Evolutionary conservation across 140 eudicot species (phyloP).

Genomic region (Senecio squalidus): DNA sequence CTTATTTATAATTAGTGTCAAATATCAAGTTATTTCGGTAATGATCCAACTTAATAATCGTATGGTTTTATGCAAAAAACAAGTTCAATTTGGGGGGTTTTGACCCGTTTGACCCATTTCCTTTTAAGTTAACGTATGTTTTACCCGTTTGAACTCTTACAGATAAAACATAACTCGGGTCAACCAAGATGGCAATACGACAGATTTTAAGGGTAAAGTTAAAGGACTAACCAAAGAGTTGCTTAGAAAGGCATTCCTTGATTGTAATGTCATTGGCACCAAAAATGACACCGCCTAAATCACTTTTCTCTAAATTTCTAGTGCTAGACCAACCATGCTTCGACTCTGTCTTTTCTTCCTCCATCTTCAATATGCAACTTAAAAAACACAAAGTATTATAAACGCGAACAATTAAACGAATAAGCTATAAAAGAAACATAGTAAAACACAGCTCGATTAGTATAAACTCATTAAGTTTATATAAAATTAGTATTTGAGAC

Average conservation of each 20-base stretch:
- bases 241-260: slow-evolving; percentile 58
- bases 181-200: no score
- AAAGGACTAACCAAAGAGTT: slow-evolving; percentile 67
- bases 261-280: slow-evolving; percentile 55
- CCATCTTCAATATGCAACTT: slow-evolving; percentile 22
- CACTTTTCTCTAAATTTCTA: slow-evolving; percentile 48
- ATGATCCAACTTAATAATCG: no score
- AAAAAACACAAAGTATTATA: slow-evolving; percentile 4
- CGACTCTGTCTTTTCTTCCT: slow-evolving; percentile 17
- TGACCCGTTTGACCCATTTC: no score
- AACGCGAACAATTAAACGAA: no score
- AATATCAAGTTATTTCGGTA: no score
- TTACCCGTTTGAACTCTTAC: neutral
- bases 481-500: no score
- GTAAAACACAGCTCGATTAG: no score
- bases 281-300: slow-evolving; percentile 77
- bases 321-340: slow-evolving; percentile 1
- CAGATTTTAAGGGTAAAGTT: neutral
- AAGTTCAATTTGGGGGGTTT: no score
- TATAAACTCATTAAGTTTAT: no score
- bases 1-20: no score
- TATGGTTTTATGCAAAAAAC: no score
- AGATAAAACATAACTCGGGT: neutral
- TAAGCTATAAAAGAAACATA: no score
- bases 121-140: neutral